These are phyloP conservation scores for Ceratocystis colombiana DNA, from an alignment of 2,329 filamentous ascomycete genomes.

Conservation along the genomic window DNA sequence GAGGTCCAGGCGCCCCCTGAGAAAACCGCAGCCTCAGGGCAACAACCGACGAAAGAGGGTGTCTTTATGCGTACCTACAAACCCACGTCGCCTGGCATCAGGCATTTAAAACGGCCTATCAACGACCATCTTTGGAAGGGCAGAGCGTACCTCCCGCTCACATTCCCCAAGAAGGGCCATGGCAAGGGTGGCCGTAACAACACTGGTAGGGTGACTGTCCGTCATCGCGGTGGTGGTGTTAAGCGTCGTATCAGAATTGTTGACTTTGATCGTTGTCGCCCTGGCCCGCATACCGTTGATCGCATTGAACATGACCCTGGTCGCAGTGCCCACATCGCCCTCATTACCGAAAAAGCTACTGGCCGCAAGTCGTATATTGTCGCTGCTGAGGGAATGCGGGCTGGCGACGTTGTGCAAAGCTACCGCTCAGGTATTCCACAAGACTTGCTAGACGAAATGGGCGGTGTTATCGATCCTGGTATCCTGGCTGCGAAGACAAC, in stretches of 20 bases:
- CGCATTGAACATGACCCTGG: slow-evolving; percentile 94
- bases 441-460: slow-evolving; percentile 82
- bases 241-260: slow-evolving; percentile 87
- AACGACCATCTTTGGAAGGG: slow-evolving; percentile 98
- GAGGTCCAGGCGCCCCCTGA: neutral
- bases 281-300: slow-evolving; percentile 80
- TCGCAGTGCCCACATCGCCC: slow-evolving; percentile 83
- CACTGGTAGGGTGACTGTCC: slow-evolving; percentile 71
- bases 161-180: slow-evolving; percentile 85
- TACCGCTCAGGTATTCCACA: slow-evolving; percentile 82
- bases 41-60: slow-evolving; percentile 13
- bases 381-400: slow-evolving; percentile 86
- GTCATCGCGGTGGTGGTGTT: slow-evolving; percentile 84
- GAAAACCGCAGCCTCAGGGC: neutral
- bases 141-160: slow-evolving; percentile 68
- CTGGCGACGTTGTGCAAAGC: slow-evolving; percentile 84
- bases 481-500: slow-evolving; percentile 90
- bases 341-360: slow-evolving; percentile 65
- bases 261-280: slow-evolving; percentile 69
- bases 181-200: slow-evolving; percentile 88
- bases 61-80: slow-evolving; percentile 72
- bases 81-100: slow-evolving; percentile 81
- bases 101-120: slow-evolving; percentile 82
- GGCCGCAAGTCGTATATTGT: slow-evolving; percentile 80
- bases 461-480: slow-evolving; percentile 85